Conservation (phyloP, 1,284 basidiomycete species). For the Agroathelia rolfsii region DNA sequence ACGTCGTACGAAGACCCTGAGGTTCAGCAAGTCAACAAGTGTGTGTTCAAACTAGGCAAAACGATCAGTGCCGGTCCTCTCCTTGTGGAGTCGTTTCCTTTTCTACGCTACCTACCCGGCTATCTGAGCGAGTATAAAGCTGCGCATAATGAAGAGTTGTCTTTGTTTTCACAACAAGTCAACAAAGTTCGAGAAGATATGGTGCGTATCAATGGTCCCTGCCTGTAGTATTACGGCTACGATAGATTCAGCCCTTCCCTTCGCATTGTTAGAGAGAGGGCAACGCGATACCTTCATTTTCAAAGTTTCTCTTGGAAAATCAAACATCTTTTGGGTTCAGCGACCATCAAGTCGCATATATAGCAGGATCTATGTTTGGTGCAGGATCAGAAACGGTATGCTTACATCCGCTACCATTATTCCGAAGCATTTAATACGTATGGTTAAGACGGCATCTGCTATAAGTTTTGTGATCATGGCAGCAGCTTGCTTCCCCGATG, state of each 20-base stretch:
- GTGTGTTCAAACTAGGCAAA: constrained; percentile 35
- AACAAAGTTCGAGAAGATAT: constrained; percentile 32
- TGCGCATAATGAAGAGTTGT: constrained; percentile 47
- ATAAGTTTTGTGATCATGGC: constrained; percentile 53
- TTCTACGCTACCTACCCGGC: constrained; percentile 47
- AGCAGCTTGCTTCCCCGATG: constrained; percentile 48
- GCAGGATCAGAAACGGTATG: constrained; percentile 52
- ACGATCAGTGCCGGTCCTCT: constrained; percentile 46
- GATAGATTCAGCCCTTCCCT: too few relatives aligned
- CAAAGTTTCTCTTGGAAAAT: too few relatives aligned
- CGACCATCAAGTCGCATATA: constrained; percentile 33
- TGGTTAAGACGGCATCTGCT: constrained; percentile 38
- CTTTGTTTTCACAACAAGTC: constrained; percentile 42
- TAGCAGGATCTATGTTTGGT: constrained; percentile 55
- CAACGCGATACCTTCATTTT: too few relatives aligned
- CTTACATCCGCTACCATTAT: neutral
- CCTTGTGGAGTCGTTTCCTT: constrained; percentile 48
- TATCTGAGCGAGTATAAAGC: constrained; percentile 41
- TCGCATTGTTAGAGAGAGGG: too few relatives aligned
- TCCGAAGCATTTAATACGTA: neutral
- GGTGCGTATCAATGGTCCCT: constrained; percentile 27
- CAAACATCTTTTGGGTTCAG: constrained; percentile 18
- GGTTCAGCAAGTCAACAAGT: constrained; percentile 39
- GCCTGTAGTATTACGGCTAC: too few relatives aligned
- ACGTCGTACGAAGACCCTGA: constrained; percentile 47